Evolutionary conservation across 805 yeast species (phyloP).

Genomic region (Hanseniaspora pseudoguilliermondii): DNA sequence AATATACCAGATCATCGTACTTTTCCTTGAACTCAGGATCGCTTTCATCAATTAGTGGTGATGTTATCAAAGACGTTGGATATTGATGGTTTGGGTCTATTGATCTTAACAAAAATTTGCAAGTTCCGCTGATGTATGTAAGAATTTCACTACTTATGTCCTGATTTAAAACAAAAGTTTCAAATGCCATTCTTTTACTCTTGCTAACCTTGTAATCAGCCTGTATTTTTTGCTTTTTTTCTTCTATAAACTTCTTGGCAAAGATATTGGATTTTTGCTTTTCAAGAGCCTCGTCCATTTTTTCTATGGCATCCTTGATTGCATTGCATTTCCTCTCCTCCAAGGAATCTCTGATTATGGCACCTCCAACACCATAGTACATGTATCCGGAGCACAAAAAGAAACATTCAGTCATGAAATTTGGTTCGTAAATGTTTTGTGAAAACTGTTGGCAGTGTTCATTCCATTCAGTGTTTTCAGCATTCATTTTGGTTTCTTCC

Average conservation of each 20-base stretch:
- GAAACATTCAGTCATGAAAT: constrained; percentile 87
- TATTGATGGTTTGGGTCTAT: constrained; percentile 60
- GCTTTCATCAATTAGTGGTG: constrained; percentile 42
- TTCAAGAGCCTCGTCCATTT: constrained; percentile 25
- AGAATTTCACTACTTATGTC: constrained; percentile 52
- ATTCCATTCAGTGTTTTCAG: constrained; percentile 58
- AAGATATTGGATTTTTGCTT: constrained; percentile 35
- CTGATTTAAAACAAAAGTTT: constrained; percentile 47
- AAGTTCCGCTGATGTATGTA: constrained; percentile 66
- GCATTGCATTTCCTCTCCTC: constrained; percentile 39
- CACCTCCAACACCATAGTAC: constrained; percentile 84
- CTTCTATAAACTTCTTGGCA: constrained; percentile 37
- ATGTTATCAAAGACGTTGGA: constrained; percentile 38
- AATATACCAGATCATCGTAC: constrained; percentile 61
- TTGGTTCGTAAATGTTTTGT: constrained; percentile 31
- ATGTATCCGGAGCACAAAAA: constrained; percentile 64
- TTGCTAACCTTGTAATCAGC: constrained; percentile 2
- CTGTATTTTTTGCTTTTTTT: constrained; percentile 21
- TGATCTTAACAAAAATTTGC: constrained; percentile 54
- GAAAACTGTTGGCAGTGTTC: constrained; percentile 28
- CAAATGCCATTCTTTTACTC: constrained; percentile 25
- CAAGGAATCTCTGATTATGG: constrained; percentile 44
- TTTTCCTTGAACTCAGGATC: constrained; percentile 51
- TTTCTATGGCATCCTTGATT: constrained; percentile 31
- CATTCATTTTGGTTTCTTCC: constrained; percentile 74